These are phyloP conservation scores for Neurospora terricola DNA, from an alignment of 495 filamentous ascomycete genomes.

Conservation along the genomic window DNA sequence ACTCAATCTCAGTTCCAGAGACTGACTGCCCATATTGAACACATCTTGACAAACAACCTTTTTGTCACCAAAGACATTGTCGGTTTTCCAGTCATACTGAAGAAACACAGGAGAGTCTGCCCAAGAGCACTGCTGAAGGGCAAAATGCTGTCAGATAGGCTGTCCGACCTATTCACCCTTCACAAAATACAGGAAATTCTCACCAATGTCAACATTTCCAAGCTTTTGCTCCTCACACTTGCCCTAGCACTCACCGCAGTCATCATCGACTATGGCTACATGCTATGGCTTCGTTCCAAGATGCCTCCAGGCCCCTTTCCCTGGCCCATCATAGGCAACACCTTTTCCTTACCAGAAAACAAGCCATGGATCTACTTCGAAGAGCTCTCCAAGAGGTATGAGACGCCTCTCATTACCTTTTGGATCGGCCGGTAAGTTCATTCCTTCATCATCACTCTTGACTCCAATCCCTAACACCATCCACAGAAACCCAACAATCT, in stretches of 20 bases:
- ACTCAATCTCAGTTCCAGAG: neutral
- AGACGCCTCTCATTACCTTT: constrained; percentile 49
- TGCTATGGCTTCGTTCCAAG: constrained; percentile 37
- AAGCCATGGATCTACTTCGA: constrained; percentile 62
- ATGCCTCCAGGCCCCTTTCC: constrained; percentile 51
- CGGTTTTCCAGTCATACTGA: neutral
- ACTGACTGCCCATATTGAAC: neutral
- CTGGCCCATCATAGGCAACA: constrained; percentile 44
- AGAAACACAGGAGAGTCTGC: neutral
- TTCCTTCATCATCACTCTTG: neutral
- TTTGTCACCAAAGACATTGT: neutral
- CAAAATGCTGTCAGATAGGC: constrained; percentile 16
- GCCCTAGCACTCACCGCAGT: constrained; percentile 21
- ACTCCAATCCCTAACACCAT: neutral
- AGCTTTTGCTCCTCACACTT: constrained; percentile 16
- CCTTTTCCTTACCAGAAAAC: constrained; percentile 44
- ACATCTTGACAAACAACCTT: neutral
- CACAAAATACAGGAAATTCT: constrained; percentile 12
- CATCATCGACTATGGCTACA: constrained; percentile 37
- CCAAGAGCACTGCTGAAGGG: neutral
- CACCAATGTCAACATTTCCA: constrained; percentile 1
- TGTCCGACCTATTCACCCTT: constrained; percentile 11
- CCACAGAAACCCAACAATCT: constrained; percentile 48
- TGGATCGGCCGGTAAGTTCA: constrained; percentile 44
- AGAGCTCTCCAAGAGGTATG: constrained; percentile 41